A percentile compares a stretch with the other conserved stretches of the same genome.
These are phyloP conservation scores for Nannochloropsis granulata DNA, from an alignment of 108 stramenopile species.

Conservation along the genomic window DNA sequence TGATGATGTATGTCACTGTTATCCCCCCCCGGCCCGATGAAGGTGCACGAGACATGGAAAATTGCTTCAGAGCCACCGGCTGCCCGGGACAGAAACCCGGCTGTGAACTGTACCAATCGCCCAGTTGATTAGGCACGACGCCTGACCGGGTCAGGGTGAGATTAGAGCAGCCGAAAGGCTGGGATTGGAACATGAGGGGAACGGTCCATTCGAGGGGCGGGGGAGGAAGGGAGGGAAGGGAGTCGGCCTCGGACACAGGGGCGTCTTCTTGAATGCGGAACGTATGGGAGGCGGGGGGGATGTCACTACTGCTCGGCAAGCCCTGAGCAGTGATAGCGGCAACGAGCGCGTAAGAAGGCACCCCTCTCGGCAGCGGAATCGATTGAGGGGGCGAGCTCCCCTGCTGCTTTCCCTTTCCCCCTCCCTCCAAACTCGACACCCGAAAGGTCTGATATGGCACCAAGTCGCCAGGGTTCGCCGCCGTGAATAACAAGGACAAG, in stretches of 20 bases:
- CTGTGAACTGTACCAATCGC: neutral
- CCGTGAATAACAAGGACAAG: neutral
- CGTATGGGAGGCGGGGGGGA: neutral
- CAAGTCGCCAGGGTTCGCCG: neutral
- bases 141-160: neutral
- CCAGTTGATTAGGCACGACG: neutral
- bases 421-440: neutral
- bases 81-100: neutral
- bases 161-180: neutral
- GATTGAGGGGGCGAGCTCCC: neutral
- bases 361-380: neutral
- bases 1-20: neutral
- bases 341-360: neutral
- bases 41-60: neutral
- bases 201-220: neutral
- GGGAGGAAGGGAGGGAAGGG: neutral
- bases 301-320: neutral
- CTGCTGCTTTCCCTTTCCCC: neutral
- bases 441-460: neutral
- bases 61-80: neutral
- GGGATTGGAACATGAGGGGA: neutral
- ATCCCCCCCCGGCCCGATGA: neutral
- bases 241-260: neutral
- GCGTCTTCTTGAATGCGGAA: neutral
- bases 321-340: neutral